Evolutionary conservation across 225 moss, liverwort and hornwort species (phyloP).

Genomic region (Straminergon stramineum): DNA sequence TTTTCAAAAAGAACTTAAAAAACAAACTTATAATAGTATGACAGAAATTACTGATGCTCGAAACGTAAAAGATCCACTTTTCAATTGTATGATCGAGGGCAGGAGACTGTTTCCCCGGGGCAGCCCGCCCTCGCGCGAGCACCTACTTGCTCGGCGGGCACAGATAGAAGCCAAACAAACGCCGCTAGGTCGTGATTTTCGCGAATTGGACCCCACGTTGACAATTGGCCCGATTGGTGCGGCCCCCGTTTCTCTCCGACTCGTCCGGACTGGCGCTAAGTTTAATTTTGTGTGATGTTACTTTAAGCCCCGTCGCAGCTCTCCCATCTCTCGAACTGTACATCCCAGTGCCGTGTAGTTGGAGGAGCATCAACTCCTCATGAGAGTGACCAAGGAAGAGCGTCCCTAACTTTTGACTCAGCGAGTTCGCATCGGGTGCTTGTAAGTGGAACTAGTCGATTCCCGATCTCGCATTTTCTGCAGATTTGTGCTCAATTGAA

Average conservation of each 20-base stretch:
- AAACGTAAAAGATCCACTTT: not conserved
- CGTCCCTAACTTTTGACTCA: not conserved
- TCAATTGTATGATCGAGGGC: not conserved
- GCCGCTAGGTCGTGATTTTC: not conserved
- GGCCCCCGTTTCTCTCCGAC: slow-evolving; percentile 1
- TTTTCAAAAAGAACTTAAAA: not conserved
- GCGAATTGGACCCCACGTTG: not conserved
- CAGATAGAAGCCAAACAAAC: not conserved
- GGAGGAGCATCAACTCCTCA: not conserved
- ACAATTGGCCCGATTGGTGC: not conserved
- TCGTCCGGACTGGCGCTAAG: not conserved
- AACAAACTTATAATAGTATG: not conserved
- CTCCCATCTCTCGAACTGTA: not conserved
- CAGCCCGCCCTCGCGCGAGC: not conserved
- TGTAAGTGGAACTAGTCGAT: not conserved
- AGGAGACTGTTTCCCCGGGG: not conserved
- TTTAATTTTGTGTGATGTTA: not conserved
- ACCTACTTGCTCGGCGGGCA: not conserved
- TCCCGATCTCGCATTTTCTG: not conserved
- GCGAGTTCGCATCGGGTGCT: not conserved
- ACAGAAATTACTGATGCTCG: not conserved
- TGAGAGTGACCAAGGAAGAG: not conserved
- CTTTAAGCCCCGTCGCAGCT: not conserved
- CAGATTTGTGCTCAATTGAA: not conserved
- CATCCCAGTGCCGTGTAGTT: not conserved